These are phyloP conservation scores for Hericium erinaceus DNA, from an alignment of 768 basidiomycete genomes.

Conservation along the genomic window DNA sequence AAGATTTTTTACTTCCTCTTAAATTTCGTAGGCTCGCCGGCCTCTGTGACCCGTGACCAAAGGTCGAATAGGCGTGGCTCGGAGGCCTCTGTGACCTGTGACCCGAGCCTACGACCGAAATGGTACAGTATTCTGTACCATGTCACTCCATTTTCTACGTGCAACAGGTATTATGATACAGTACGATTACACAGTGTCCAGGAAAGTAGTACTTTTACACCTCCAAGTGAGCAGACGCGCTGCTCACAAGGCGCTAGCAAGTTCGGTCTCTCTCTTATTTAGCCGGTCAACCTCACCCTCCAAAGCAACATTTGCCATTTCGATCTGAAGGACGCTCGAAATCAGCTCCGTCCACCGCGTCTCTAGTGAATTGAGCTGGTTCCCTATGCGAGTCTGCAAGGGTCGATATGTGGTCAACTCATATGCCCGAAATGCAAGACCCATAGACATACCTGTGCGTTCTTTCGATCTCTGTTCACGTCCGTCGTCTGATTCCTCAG, in stretches of 20 bases:
- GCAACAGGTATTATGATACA: too few relatives aligned
- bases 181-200: too few relatives aligned
- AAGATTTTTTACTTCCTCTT: too few relatives aligned
- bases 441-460: slow-evolving; percentile 51
- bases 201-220: neutral
- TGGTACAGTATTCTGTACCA: too few relatives aligned
- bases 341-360: slow-evolving; percentile 90
- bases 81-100: too few relatives aligned
- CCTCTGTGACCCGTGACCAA: too few relatives aligned
- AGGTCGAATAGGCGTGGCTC: too few relatives aligned
- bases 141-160: too few relatives aligned
- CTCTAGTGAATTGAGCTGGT: slow-evolving; percentile 74
- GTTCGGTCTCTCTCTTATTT: slow-evolving; percentile 49
- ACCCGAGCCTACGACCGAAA: too few relatives aligned
- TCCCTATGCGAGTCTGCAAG: slow-evolving; percentile 62
- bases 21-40: too few relatives aligned
- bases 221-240: neutral
- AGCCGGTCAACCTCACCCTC: slow-evolving; percentile 69
- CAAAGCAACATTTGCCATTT: slow-evolving; percentile 88
- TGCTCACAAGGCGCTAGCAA: slow-evolving; percentile 29
- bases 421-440: neutral
- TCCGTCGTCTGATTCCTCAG: slow-evolving; percentile 72
- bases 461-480: slow-evolving; percentile 84
- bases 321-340: slow-evolving; percentile 84
- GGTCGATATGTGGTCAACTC: neutral